Conservation (phyloP, 2,329 filamentous ascomycete genomes). For the Cercospora citrullina region DNA sequence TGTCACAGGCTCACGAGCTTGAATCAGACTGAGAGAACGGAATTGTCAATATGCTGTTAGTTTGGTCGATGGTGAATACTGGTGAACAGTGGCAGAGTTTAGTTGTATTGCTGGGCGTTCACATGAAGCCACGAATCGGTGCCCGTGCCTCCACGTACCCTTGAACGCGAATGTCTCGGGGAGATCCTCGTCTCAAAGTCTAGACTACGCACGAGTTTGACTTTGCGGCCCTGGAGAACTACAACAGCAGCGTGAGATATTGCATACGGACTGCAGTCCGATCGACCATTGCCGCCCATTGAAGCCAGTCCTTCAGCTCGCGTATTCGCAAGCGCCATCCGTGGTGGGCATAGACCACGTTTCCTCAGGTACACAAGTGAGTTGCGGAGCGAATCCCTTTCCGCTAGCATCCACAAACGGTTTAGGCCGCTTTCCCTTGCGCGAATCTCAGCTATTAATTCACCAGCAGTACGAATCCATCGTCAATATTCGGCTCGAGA, state of each 20-base stretch:
- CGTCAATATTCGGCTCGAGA: conserved; percentile 1
- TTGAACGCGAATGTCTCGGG: background rate
- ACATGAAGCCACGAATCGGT: background rate
- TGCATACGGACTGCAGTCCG: conserved; percentile 7
- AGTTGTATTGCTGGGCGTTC: background rate
- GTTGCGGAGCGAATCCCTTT: background rate
- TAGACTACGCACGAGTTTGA: background rate
- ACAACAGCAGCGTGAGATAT: background rate
- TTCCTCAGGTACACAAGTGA: background rate
- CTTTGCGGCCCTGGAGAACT: background rate
- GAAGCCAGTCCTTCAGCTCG: background rate
- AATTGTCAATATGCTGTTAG: background rate
- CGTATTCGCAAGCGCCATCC: background rate
- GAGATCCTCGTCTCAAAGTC: background rate
- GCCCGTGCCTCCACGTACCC: background rate
- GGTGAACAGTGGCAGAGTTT: background rate
- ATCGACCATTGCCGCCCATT: background rate
- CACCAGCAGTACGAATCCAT: conserved; percentile 3
- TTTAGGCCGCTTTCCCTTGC: conserved; percentile 4
- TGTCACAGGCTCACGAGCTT: background rate
- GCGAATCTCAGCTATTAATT: conserved; percentile 9
- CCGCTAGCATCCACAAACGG: background rate
- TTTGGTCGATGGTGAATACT: background rate
- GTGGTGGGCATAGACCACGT: conserved; percentile 3
- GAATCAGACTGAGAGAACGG: background rate